Percentiles rank a stretch among this genome's conserved stretches.
phyloP scores from a whole-genome alignment of 176 grass and related monocot species.

The Carex littledalei region DNA sequence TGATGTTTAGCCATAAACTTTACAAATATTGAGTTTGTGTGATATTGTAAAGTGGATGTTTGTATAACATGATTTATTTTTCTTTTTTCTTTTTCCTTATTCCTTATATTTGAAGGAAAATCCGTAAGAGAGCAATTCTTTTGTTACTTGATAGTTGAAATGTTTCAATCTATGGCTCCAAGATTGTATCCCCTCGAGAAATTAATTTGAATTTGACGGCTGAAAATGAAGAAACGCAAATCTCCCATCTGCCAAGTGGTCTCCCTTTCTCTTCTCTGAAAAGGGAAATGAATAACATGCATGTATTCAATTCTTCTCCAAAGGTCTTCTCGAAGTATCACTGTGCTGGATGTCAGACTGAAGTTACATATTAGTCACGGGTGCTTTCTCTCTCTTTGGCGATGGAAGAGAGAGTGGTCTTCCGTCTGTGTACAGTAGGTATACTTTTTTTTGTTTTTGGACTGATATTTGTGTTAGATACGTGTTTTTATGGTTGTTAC shows the following conservation, averaged over 20 bases:
- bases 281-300: background rate
- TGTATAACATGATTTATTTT: background rate
- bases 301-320: background rate
- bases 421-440: no score
- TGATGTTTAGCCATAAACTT: background rate
- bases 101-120: background rate
- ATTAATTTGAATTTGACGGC: background rate
- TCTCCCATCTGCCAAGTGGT: slow-evolving; percentile 3
- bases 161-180: background rate
- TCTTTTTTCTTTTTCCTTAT: background rate
- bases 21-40: background rate
- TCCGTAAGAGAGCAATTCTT: background rate
- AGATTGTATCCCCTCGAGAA: background rate
- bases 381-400: no score
- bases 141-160: background rate
- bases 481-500: no score
- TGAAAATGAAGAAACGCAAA: slow-evolving; percentile 11
- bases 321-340: background rate
- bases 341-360: no score
- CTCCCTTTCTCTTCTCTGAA: background rate
- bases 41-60: background rate
- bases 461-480: no score
- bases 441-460: no score
- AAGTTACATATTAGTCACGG: no score
- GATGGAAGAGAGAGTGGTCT: no score